These are phyloP conservation scores for Salix udensis DNA, from an alignment of 345 rosid genomes.

Conservation along the genomic window DNA sequence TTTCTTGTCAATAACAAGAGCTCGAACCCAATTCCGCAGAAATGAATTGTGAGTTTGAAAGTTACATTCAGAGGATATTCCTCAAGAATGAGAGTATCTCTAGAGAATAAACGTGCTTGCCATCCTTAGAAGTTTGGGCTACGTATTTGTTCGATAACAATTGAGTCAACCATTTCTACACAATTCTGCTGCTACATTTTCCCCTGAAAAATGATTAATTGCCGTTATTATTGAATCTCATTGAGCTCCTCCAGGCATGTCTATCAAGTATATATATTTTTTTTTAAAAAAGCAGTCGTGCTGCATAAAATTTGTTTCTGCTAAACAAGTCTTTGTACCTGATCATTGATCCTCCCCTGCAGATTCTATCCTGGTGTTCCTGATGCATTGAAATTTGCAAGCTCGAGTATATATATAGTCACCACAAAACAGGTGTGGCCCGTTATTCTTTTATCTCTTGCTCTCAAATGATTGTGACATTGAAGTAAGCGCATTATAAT, in stretches of 20 bases:
- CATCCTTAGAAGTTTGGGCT: not conserved
- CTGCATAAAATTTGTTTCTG: not conserved
- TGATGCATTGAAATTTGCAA: conserved; percentile 75
- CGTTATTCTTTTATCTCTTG: conserved; percentile 1
- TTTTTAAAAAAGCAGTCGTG: not conserved
- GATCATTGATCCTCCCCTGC: conserved; percentile 14
- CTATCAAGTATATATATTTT: not conserved
- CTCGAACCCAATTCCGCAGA: not conserved
- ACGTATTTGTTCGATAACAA: not conserved
- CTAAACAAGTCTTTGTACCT: not conserved
- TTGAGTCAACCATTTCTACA: not conserved
- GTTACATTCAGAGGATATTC: not conserved
- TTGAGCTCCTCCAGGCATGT: not conserved
- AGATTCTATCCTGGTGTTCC: conserved; percentile 90
- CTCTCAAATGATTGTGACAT: not conserved
- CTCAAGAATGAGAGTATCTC: not conserved
- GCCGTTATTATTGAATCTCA: not conserved
- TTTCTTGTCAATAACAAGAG: not conserved
- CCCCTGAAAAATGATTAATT: no score
- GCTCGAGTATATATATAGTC: conserved; percentile 74
- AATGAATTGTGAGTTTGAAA: not conserved
- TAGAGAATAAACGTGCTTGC: not conserved
- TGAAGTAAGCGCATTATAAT: not conserved
- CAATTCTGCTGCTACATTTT: not conserved
- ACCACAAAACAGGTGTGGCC: conserved; percentile 75